These are phyloP conservation scores for Didymella keratinophila DNA, from an alignment of 2,329 filamentous ascomycete genomes.

Conservation along the genomic window DNA sequence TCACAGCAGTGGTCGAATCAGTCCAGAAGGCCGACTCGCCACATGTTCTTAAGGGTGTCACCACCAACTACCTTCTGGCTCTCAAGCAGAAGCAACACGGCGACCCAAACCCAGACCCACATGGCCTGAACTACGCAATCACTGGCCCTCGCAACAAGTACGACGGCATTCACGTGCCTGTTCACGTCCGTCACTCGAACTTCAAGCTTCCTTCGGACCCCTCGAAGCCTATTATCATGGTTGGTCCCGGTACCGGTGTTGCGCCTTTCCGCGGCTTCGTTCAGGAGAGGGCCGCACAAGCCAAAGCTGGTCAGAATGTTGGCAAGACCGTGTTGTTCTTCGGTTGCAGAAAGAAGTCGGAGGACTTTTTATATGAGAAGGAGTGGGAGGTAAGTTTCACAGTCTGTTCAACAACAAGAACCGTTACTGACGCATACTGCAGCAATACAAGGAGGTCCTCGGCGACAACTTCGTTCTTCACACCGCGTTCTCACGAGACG, in stretches of 20 bases:
- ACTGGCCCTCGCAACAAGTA: conserved; percentile 95
- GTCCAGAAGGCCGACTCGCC: conserved; percentile 77
- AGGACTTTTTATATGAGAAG: conserved; percentile 90
- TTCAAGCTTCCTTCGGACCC: conserved; percentile 98
- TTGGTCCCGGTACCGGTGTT: conserved; percentile 95
- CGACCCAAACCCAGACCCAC: conserved; percentile 79
- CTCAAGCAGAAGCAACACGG: conserved; percentile 97
- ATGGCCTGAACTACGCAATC: conserved; percentile 86
- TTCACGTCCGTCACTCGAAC: conserved; percentile 97
- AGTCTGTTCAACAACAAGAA: neutral
- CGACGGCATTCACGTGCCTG: conserved; percentile 90
- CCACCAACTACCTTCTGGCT: conserved; percentile 94
- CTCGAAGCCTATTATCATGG: conserved; percentile 91
- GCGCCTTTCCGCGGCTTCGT: conserved; percentile 96
- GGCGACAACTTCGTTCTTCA: conserved; percentile 90
- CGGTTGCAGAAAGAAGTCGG: conserved; percentile 84
- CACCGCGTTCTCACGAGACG: conserved; percentile 93
- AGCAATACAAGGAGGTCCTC: conserved; percentile 84
- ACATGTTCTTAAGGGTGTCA: conserved; percentile 88
- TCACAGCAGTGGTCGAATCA: conserved; percentile 93
- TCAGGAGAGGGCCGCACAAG: conserved; percentile 88
- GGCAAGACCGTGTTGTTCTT: conserved; percentile 93
- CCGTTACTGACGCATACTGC: conserved; percentile 26
- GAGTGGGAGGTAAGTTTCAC: conserved; percentile 83
- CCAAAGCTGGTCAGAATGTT: conserved; percentile 79